These are phyloP conservation scores for Daucus carota DNA, from an alignment of 129 eudicot species.

Conservation along the genomic window DNA sequence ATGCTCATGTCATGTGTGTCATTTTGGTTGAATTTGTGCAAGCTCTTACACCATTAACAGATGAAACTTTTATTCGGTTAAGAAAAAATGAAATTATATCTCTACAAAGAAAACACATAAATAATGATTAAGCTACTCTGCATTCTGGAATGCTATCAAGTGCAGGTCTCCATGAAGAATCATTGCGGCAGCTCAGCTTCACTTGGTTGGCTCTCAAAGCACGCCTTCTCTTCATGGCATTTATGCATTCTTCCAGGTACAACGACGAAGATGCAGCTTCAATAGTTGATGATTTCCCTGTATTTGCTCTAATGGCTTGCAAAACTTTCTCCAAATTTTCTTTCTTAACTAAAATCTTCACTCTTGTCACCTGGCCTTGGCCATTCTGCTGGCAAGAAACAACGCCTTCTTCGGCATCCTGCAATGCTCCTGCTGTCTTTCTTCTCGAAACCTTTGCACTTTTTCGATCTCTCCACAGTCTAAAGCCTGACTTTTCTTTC, in stretches of 20 bases:
- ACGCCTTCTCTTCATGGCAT: conserved; percentile 25
- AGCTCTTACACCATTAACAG: background rate
- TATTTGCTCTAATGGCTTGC: conserved; percentile 8
- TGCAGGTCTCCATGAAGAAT: conserved; percentile 29
- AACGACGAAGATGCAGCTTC: background rate
- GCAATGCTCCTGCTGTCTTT: conserved; percentile 13
- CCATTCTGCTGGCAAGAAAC: conserved; percentile 6
- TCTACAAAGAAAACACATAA: background rate
- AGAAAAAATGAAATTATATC: background rate
- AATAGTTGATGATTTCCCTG: background rate
- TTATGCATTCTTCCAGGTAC: conserved; percentile 28
- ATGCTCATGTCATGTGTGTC: no score
- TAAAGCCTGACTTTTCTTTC: conserved; percentile 11
- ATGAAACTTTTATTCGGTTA: background rate
- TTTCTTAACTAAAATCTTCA: conserved; percentile 33
- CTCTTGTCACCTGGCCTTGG: conserved; percentile 14
- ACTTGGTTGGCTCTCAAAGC: conserved; percentile 6
- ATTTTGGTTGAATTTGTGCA: no score
- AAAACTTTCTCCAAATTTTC: conserved; percentile 31
- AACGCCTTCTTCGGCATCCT: background rate
- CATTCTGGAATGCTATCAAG: conserved; percentile 43
- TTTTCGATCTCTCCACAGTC: conserved; percentile 14
- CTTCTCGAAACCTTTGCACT: conserved; percentile 11
- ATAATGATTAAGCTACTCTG: conserved; percentile 17
- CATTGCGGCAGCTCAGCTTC: conserved; percentile 4